These are phyloP conservation scores for Aspergillus fructus DNA, from an alignment of 2,329 filamentous ascomycete species.

Conservation along the genomic window DNA sequence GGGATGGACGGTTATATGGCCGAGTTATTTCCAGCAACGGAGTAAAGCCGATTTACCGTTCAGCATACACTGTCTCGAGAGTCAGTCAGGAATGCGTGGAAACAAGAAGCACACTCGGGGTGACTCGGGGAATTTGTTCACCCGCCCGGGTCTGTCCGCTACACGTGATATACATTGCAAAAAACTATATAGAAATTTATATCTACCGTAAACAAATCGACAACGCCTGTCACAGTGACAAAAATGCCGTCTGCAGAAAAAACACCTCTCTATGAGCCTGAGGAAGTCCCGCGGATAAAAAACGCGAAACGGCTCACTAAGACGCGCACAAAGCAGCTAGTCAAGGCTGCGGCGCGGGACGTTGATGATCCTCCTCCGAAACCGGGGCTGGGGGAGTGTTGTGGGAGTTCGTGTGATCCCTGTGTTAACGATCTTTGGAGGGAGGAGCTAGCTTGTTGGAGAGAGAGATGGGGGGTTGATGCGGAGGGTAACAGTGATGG, in stretches of 20 bases:
- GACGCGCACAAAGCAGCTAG: slow-evolving; percentile 34
- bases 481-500: slow-evolving; percentile 9
- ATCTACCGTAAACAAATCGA: no score
- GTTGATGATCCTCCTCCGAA: slow-evolving; percentile 34
- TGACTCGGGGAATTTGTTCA: neutral
- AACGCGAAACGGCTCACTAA: slow-evolving; percentile 29
- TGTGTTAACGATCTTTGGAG: slow-evolving; percentile 37
- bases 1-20: no score
- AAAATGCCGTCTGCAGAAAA: neutral
- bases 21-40: no score
- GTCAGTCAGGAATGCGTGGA: neutral
- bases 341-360: slow-evolving; percentile 29
- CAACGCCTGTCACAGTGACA: no score
- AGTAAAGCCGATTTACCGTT: no score
- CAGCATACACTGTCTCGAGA: no score
- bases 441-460: slow-evolving; percentile 35
- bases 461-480: slow-evolving; percentile 32
- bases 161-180: neutral
- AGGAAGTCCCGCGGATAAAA: slow-evolving; percentile 28
- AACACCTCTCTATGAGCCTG: slow-evolving; percentile 25
- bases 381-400: slow-evolving; percentile 34
- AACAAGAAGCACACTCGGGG: neutral
- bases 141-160: no score
- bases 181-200: no score
- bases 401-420: slow-evolving; percentile 38